Conservation (phyloP, 2,329 filamentous ascomycete genomes). For the Arthrinium phaeospermum region DNA sequence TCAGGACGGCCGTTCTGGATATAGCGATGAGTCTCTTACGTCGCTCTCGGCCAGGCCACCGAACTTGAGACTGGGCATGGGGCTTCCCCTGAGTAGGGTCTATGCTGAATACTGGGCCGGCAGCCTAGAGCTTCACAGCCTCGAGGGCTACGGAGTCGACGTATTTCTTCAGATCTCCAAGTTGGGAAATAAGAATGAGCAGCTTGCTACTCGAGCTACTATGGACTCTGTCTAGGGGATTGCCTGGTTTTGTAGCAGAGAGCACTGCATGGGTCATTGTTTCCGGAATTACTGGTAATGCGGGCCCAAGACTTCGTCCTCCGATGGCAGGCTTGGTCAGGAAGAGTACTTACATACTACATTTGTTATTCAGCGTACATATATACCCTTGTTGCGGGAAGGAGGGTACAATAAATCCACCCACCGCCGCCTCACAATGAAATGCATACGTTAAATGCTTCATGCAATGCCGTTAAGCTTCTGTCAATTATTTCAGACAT, state of each 20-base stretch:
- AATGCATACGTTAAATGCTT: neutral
- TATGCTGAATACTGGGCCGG: constrained; percentile 99
- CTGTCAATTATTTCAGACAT: neutral
- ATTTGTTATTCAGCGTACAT: neutral
- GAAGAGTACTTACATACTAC: neutral
- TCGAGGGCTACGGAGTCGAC: constrained; percentile 96
- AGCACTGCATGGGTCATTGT: neutral
- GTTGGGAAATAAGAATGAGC: constrained; percentile 97
- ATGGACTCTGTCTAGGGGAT: constrained; percentile 73
- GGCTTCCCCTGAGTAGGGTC: constrained; percentile 88
- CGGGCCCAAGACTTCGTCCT: neutral
- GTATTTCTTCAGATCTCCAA: constrained; percentile 96
- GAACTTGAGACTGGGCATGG: constrained; percentile 88
- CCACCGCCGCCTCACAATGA: neutral
- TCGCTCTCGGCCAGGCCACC: constrained; percentile 83
- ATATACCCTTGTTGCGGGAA: constrained; percentile 2
- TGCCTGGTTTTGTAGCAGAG: neutral
- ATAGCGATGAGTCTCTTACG: constrained; percentile 70
- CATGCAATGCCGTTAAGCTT: neutral
- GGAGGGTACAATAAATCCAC: neutral
- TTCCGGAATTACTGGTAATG: neutral
- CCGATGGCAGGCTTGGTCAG: neutral
- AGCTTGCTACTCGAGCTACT: constrained; percentile 77
- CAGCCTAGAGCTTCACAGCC: constrained; percentile 84
- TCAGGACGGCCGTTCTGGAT: neutral